Evolutionary conservation across 2,329 filamentous ascomycete genomes (phyloP).

Genomic region (Fusarium subtropicale): DNA sequence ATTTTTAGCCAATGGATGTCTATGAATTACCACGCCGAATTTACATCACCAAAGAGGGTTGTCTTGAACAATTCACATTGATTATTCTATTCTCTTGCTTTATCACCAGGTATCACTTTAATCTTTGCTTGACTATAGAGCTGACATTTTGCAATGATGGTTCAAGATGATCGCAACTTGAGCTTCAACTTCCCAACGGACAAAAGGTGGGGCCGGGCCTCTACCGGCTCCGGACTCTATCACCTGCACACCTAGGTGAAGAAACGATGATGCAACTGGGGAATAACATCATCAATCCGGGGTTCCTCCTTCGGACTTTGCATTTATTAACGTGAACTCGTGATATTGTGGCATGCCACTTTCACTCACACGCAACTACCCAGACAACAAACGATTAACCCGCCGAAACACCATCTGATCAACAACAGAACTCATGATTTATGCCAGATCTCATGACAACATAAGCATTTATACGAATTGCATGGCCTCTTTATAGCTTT

Average conservation of each 20-base stretch:
- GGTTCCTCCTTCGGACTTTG: background rate
- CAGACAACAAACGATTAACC: background rate
- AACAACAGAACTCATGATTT: background rate
- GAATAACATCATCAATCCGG: background rate
- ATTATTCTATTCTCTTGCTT: background rate
- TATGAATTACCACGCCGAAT: conserved; percentile 45
- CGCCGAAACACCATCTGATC: background rate
- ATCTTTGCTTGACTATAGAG: accelerated
- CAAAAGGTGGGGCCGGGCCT: conserved; percentile 29
- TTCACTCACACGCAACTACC: accelerated
- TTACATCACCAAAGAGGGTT: background rate
- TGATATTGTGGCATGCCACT: accelerated
- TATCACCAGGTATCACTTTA: accelerated
- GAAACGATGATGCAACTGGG: background rate
- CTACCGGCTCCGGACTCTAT: conserved; percentile 14
- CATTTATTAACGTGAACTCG: background rate
- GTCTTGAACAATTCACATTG: background rate
- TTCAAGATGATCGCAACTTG: conserved; percentile 8
- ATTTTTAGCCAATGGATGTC: conserved; percentile 35
- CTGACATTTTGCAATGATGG: too few species aligned
- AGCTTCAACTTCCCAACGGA: conserved; percentile 11
- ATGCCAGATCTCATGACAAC: background rate
- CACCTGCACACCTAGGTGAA: conserved; percentile 12
- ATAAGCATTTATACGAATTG: background rate
- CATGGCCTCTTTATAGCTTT: background rate